A percentile compares a stretch with the other conserved stretches of the same genome.
These are phyloP conservation scores for Sugiyamaella floridensis DNA, from an alignment of 805 yeast species.

Conservation along the genomic window DNA sequence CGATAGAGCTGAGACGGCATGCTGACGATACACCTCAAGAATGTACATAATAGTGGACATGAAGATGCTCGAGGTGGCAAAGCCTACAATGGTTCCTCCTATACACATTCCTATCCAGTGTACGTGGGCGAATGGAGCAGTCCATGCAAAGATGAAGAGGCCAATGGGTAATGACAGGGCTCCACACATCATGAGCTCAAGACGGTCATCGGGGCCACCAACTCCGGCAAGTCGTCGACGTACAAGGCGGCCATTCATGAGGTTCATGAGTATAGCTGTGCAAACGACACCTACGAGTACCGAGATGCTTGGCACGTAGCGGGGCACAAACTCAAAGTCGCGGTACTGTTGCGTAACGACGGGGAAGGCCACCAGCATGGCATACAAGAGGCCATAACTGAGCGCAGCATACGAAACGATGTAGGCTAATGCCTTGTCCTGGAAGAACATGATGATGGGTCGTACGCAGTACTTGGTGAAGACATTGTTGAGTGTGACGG, in stretches of 20 bases:
- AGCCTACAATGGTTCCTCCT: conserved; percentile 9
- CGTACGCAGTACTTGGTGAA: conserved; percentile 24
- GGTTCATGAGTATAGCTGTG: not conserved
- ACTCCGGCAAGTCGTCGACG: not conserved
- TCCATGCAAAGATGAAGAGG: conserved; percentile 16
- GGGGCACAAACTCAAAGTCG: conserved; percentile 1
- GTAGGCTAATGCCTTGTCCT: conserved; percentile 27
- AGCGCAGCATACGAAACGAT: conserved; percentile 27
- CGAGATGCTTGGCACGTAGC: conserved; percentile 6
- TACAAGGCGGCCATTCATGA: not conserved
- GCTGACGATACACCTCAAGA: conserved; percentile 7
- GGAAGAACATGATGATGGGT: conserved; percentile 21
- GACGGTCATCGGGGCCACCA: conserved; percentile 3
- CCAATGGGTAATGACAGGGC: conserved; percentile 10
- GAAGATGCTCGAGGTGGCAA: conserved; percentile 9
- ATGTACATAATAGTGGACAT: conserved; percentile 7
- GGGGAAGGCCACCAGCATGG: conserved; percentile 28
- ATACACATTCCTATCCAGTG: conserved; percentile 12
- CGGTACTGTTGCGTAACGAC: conserved; percentile 17
- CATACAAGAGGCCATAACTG: conserved; percentile 28
- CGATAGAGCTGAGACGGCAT: conserved; percentile 11
- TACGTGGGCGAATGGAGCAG: conserved; percentile 5
- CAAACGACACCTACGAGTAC: conserved; percentile 3
- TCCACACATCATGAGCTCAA: conserved; percentile 6
- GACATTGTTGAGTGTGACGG: conserved; percentile 32